Percentiles rank a stretch among this genome's conserved stretches.
These are phyloP conservation scores for Suillus sp. DNA, from an alignment of 768 basidiomycete species.

Conservation along the genomic window DNA sequence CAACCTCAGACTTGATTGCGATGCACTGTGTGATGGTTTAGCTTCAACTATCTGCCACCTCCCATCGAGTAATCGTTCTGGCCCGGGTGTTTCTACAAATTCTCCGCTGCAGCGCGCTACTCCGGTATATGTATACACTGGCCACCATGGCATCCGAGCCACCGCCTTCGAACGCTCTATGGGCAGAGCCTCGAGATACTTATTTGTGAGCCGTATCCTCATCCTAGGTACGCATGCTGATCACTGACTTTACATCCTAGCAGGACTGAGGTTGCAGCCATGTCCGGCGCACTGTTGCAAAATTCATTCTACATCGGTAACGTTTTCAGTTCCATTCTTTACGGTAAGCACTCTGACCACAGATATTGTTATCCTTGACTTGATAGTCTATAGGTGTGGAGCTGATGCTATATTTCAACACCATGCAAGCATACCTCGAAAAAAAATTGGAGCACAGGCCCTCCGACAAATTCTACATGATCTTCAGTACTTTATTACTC, in stretches of 20 bases:
- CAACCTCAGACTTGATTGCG: neutral
- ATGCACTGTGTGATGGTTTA: neutral
- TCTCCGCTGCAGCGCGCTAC: neutral
- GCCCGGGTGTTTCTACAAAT: neutral
- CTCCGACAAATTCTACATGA: conserved; percentile 23
- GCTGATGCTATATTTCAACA: conserved; percentile 28
- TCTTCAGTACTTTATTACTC: conserved; percentile 31
- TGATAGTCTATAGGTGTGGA: conserved; percentile 23
- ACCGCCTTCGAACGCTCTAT: neutral
- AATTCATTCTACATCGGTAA: conserved; percentile 23
- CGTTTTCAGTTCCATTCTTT: conserved; percentile 19
- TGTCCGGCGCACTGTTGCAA: conserved; percentile 15
- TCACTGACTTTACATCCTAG: neutral
- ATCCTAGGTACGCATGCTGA: neutral
- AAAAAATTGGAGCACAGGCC: neutral
- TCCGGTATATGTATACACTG: neutral
- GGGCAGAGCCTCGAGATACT: neutral
- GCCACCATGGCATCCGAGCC: neutral
- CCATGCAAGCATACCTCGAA: conserved; percentile 24
- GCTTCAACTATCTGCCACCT: neutral
- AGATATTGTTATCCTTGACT: neutral
- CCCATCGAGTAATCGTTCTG: neutral
- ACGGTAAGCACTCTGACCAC: conserved; percentile 11
- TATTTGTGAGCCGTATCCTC: neutral
- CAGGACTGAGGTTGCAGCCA: neutral